Conservation (phyloP, 495 filamentous ascomycete genomes). For the Aspergillus bertholletiae region DNA sequence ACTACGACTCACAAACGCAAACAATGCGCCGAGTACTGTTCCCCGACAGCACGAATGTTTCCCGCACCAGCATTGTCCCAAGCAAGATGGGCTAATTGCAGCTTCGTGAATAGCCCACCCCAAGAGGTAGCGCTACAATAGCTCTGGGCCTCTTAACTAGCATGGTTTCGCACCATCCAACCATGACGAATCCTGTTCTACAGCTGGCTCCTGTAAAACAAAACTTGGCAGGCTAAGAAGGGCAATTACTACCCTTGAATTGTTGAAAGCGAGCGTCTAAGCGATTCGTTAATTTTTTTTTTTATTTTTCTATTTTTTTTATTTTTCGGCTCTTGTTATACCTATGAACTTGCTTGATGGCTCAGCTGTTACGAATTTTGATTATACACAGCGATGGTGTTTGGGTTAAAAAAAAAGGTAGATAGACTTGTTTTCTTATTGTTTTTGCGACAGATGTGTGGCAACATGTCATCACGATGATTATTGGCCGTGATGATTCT, state of each 20-base stretch:
- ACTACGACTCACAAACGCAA: slow-evolving; percentile 33
- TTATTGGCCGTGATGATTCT: neutral
- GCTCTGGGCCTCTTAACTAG: neutral
- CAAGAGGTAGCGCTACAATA: neutral
- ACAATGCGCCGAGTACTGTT: slow-evolving; percentile 40
- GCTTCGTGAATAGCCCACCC: neutral
- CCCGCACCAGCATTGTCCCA: slow-evolving; percentile 36
- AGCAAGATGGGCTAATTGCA: slow-evolving; percentile 27
- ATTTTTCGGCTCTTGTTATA: neutral
- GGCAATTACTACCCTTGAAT: neutral
- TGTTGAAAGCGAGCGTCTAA: neutral
- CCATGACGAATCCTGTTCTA: neutral
- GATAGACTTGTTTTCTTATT: slow-evolving; percentile 5
- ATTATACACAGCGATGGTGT: slow-evolving; percentile 8
- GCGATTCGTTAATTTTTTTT: slow-evolving; percentile 4
- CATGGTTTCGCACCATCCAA: neutral
- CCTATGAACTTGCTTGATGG: neutral
- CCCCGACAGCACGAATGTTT: slow-evolving; percentile 39
- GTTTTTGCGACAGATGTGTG: neutral
- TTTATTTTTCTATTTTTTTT: slow-evolving; percentile 1
- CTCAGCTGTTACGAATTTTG: neutral
- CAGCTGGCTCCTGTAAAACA: slow-evolving; percentile 9
- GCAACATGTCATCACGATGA: neutral
- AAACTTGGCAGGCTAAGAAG: neutral
- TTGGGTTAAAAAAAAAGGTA: slow-evolving; percentile 6